Evolutionary conservation across 2,329 filamentous ascomycete species (phyloP).

Genomic region (Ophiostoma himal-ulmi): DNA sequence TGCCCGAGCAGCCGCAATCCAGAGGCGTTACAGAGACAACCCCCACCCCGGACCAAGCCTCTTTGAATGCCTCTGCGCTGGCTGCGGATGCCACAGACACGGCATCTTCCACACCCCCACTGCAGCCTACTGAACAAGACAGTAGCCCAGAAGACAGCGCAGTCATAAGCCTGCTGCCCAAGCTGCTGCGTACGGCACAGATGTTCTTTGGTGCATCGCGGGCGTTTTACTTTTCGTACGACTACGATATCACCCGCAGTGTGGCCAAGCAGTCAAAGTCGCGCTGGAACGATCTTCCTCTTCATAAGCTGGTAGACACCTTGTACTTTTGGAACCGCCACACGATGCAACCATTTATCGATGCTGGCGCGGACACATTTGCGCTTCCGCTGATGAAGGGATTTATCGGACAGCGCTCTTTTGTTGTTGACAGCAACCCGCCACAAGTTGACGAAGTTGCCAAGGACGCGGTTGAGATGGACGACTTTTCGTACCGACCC

Average conservation of each 20-base stretch:
- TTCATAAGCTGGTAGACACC: constrained; percentile 68
- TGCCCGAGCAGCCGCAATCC: not conserved
- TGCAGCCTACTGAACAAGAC: constrained; percentile 5
- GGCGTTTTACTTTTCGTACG: constrained; percentile 95
- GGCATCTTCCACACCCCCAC: constrained; percentile 7
- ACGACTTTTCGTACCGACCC: constrained; percentile 28
- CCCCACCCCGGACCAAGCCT: not conserved
- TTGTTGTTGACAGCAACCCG: constrained; percentile 62
- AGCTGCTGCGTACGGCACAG: constrained; percentile 75
- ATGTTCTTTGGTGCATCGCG: constrained; percentile 74
- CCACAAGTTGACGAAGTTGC: constrained; percentile 46
- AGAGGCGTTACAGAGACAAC: not conserved
- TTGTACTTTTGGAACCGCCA: constrained; percentile 89
- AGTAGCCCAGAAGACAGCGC: constrained; percentile 30
- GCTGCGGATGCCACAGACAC: not conserved
- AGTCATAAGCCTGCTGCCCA: constrained; percentile 63
- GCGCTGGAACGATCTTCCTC: constrained; percentile 48
- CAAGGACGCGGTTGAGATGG: constrained; percentile 42
- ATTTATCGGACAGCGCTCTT: constrained; percentile 81
- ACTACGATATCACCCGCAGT: constrained; percentile 79
- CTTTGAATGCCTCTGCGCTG: not conserved
- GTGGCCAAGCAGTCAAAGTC: constrained; percentile 37
- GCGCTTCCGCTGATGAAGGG: constrained; percentile 85
- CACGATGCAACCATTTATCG: constrained; percentile 66
- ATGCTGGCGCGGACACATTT: constrained; percentile 64